Evolutionary conservation across 176 grass and related monocot genomes (phyloP).

Genomic region (Hsuehochloa calcarea): DNA sequence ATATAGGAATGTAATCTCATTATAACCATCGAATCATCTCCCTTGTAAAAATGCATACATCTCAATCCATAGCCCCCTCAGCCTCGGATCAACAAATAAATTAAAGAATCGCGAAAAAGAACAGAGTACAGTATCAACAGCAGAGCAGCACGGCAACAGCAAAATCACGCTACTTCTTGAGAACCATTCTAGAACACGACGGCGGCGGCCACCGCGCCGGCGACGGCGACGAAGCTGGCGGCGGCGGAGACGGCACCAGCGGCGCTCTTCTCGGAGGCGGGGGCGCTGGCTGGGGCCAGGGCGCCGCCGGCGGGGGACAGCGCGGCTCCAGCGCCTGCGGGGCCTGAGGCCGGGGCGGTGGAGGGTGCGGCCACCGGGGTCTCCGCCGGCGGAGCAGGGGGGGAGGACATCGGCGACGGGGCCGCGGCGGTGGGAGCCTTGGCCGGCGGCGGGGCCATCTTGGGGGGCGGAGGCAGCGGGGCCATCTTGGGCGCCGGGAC

Average conservation of each 20-base stretch:
- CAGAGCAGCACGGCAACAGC: background rate
- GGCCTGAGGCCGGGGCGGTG: background rate
- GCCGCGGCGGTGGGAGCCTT: background rate
- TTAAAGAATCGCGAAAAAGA: background rate
- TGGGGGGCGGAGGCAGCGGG: slow-evolving; percentile 22
- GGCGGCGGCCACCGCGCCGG: background rate
- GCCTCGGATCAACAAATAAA: slow-evolving; percentile 20
- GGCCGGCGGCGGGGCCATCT: slow-evolving; percentile 8
- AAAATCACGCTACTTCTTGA: too few relatives aligned
- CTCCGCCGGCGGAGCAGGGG: background rate
- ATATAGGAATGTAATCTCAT: background rate
- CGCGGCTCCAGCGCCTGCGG: slow-evolving; percentile 8
- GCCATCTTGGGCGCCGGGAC: slow-evolving; percentile 1
- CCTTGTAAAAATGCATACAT: slow-evolving; percentile 8
- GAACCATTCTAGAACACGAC: slow-evolving; percentile 31
- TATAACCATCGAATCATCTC: background rate
- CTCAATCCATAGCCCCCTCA: background rate
- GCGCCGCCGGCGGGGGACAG: background rate
- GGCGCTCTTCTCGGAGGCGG: background rate
- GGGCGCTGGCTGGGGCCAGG: background rate
- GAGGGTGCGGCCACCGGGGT: background rate
- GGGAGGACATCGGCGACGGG: slow-evolving; percentile 7
- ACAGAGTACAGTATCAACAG: slow-evolving; percentile 23
- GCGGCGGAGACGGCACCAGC: background rate
- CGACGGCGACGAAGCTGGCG: slow-evolving; percentile 18